Percentiles rank a stretch among this genome's conserved stretches.
Evolutionary conservation across 352 stramenopile species (phyloP).

Genomic region (Pythium aquatile): DNA sequence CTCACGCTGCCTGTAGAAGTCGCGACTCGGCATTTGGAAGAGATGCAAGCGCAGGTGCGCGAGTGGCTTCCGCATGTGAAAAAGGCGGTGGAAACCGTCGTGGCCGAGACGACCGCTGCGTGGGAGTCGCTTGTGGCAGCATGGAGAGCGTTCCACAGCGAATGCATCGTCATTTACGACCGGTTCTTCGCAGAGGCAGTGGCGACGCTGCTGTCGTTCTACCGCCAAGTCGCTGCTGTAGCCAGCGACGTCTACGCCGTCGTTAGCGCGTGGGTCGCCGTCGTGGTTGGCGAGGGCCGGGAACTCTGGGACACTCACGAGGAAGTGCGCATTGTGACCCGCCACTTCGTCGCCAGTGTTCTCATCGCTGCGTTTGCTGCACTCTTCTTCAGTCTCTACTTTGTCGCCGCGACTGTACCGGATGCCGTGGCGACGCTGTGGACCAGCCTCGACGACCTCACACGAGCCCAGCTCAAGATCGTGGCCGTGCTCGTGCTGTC

Average conservation of each 20-base stretch:
- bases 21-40: constrained; percentile 15
- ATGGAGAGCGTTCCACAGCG: background rate
- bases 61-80: constrained; percentile 26
- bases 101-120: constrained; percentile 9
- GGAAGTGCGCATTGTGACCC: constrained; percentile 33
- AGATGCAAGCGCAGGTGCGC: constrained; percentile 17
- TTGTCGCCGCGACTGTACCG: constrained; percentile 26
- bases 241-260: constrained; percentile 11
- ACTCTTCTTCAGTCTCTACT: constrained; percentile 36
- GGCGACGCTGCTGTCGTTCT: constrained; percentile 4
- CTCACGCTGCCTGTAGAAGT: constrained; percentile 2
- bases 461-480: constrained; percentile 45
- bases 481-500: constrained; percentile 23
- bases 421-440: constrained; percentile 29
- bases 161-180: constrained; percentile 17
- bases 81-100: background rate
- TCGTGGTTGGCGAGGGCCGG: constrained; percentile 5
- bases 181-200: constrained; percentile 21
- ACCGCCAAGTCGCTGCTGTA: constrained; percentile 9
- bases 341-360: constrained; percentile 26
- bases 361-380: constrained; percentile 26
- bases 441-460: constrained; percentile 39
- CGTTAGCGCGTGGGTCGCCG: constrained; percentile 8
- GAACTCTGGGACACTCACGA: constrained; percentile 36
- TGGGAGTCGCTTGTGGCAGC: constrained; percentile 3